These are phyloP conservation scores for Calonectria hawksworthii DNA, from an alignment of 2,329 filamentous ascomycete genomes.

Conservation along the genomic window DNA sequence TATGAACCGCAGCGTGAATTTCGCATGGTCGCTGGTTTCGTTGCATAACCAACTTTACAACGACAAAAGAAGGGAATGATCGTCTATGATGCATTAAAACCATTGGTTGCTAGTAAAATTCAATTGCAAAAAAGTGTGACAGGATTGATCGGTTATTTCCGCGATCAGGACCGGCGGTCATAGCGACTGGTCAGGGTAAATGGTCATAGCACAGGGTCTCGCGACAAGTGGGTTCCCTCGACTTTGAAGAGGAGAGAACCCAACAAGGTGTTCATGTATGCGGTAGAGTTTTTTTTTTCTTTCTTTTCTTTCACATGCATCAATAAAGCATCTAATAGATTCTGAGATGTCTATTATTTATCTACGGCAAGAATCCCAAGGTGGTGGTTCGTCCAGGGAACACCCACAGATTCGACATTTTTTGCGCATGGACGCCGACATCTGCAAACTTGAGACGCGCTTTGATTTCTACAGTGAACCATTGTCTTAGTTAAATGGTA, in stretches of 20 bases:
- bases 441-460: background rate
- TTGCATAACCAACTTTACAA: no score
- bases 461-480: background rate
- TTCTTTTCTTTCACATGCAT: background rate
- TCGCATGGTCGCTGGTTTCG: no score
- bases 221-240: background rate
- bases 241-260: background rate
- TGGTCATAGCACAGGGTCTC: background rate
- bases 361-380: no score
- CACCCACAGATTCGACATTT: no score
- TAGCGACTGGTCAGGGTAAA: background rate
- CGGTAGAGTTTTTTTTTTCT: no score
- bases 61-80: no score
- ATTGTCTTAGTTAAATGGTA: background rate
- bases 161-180: background rate
- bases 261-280: background rate
- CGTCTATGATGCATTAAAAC: no score
- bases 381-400: no score
- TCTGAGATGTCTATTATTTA: no score
- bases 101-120: background rate
- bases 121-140: background rate
- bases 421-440: background rate
- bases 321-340: background rate
- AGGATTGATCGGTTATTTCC: background rate
- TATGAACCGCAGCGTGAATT: no score